Percentiles rank a stretch among this genome's conserved stretches.
Evolutionary conservation across 2,329 filamentous ascomycete genomes (phyloP).

Genomic region (Diplodia sapinea): DNA sequence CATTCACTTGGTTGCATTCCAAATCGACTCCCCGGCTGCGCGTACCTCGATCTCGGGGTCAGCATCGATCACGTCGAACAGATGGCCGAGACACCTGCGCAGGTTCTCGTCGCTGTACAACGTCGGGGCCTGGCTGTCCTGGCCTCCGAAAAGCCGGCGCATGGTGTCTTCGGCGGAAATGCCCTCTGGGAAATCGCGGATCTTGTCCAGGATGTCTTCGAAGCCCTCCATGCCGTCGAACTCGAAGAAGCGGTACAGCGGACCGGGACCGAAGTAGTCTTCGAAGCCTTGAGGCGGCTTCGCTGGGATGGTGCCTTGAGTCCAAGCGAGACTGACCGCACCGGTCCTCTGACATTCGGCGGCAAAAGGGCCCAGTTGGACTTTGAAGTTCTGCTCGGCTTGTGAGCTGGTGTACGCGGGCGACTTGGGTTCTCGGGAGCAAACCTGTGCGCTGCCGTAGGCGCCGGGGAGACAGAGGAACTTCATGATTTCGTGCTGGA

Average conservation of each 20-base stretch:
- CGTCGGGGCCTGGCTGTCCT: constrained; percentile 37
- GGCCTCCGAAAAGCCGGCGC: constrained; percentile 53
- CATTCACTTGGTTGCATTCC: neutral
- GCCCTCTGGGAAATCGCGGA: constrained; percentile 61
- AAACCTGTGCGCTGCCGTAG: constrained; percentile 62
- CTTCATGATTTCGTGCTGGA: constrained; percentile 53
- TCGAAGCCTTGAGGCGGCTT: constrained; percentile 61
- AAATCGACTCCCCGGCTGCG: neutral
- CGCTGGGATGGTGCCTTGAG: constrained; percentile 57
- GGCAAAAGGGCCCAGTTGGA: constrained; percentile 58
- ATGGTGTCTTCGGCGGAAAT: constrained; percentile 63
- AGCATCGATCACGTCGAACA: constrained; percentile 54
- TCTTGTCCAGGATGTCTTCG: constrained; percentile 57
- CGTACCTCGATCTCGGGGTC: constrained; percentile 40
- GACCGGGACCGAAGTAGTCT: constrained; percentile 62
- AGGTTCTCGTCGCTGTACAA: constrained; percentile 37
- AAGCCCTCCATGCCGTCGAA: constrained; percentile 43
- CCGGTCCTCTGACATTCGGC: constrained; percentile 56
- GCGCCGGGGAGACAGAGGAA: constrained; percentile 65
- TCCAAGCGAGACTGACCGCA: constrained; percentile 53
- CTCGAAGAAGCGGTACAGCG: constrained; percentile 63
- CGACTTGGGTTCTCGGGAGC: constrained; percentile 34
- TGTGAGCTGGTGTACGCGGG: neutral
- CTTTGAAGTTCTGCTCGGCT: constrained; percentile 59
- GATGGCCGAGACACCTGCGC: constrained; percentile 39